Evolutionary conservation across 2,329 filamentous ascomycete genomes (phyloP), one percentile per base, ranked within the genome.

Genomic region (Peltaster fructicola): DNA sequence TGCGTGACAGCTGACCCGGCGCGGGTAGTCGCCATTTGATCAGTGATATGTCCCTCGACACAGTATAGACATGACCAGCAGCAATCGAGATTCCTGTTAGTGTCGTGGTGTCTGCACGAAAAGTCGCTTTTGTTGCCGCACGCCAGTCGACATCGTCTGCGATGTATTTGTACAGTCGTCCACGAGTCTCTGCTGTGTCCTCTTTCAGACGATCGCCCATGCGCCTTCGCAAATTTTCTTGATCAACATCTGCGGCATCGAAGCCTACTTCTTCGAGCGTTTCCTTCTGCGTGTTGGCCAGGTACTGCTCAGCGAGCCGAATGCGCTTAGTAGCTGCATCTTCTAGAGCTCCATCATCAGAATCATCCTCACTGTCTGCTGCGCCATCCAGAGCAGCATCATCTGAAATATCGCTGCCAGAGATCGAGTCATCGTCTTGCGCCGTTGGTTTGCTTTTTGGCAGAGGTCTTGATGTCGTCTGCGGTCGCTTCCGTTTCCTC

Each of bases 171-270:
- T 92, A 95, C 24, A 92, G 65, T 40, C 76, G 75, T 30, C 88
- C 88, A 56, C 93, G 93, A 28, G 70, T 69, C 54, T 93, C 88
- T 25, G 88, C 71, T 20, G 88, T 79, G 48, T 95, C 88, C 53
- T 93, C 81, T 51, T 85, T 73, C 40, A 98, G 58, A 39, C 84
- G 63, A 50, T 91, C 79, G 15, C 48, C 47, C 45, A 50, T 50
- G 20, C 48, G 48, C 26, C 39, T 29, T 20, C 85, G 82, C 41
- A 98, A 84, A 40, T 93, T 57, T 46, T 98, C 88, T 30, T 76
- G 66, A 54, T 95, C 88, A 30, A 98, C 78, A 26, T 95, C 80
- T 39, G 75, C 82, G 6, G 88, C 88, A 53, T 98, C 82, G 45
- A 95, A 98, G 18, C 82, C 88, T 26, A 65, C 65, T 35, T 81